Evolutionary conservation across 2,329 filamentous ascomycete genomes (phyloP).

Genomic region (Blastomyces gilchristii): DNA sequence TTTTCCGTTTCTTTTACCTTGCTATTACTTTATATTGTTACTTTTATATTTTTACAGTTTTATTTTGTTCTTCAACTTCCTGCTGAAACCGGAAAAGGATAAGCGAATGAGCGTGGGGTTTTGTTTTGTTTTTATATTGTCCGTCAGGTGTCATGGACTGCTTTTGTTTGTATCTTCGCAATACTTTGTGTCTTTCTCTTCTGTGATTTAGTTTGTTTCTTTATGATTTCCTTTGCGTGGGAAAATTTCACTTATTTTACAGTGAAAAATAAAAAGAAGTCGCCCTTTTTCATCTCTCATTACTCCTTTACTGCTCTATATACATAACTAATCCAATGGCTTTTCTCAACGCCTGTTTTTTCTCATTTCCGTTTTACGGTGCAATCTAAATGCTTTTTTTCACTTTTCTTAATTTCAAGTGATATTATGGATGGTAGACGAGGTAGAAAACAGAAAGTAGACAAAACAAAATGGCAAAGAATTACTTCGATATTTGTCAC

Average conservation of each 20-base stretch:
- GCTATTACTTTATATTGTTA: not conserved
- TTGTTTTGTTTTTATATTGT: not conserved
- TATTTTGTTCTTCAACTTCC: not conserved
- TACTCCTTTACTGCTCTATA: not conserved
- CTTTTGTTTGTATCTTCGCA: not conserved
- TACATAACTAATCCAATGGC: not conserved
- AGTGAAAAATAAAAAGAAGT: not conserved
- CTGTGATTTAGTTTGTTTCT: constrained; percentile 5
- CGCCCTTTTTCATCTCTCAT: not conserved
- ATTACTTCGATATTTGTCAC: too few relatives aligned
- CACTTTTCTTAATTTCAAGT: too few relatives aligned
- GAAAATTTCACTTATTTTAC: not conserved
- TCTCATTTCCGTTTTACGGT: not conserved
- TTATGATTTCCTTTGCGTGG: not conserved
- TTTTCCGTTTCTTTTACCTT: not conserved
- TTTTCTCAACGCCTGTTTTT: not conserved
- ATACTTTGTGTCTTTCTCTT: not conserved
- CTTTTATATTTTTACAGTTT: not conserved
- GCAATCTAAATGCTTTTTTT: too few relatives aligned
- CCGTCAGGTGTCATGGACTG: not conserved
- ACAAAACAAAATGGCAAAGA: not conserved
- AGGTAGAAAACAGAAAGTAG: too few relatives aligned
- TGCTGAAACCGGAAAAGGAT: not conserved
- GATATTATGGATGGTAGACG: too few relatives aligned
- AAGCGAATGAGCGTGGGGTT: not conserved